Percentiles rank a stretch among this genome's conserved stretches.
These are phyloP conservation scores for Zymoseptoria tritici DNA, from an alignment of 2,329 filamentous ascomycete genomes.

Conservation along the genomic window DNA sequence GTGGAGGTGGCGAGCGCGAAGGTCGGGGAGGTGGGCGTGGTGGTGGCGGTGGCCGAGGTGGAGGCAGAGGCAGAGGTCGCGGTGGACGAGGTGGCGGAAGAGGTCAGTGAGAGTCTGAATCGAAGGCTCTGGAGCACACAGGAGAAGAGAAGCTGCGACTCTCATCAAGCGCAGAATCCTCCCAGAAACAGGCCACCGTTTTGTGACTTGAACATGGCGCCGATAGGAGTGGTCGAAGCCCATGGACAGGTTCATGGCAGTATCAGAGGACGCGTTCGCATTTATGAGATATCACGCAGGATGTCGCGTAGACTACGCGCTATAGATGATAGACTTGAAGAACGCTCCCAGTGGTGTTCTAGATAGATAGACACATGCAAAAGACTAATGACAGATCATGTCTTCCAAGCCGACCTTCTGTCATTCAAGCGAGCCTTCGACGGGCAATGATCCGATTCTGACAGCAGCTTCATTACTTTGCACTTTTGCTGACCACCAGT, in stretches of 20 bases:
- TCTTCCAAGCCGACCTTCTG: neutral
- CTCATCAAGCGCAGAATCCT: too few species aligned
- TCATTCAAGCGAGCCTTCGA: neutral
- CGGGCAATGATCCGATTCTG: too few species aligned
- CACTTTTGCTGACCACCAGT: neutral
- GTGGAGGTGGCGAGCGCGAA: neutral
- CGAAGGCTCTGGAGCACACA: too few species aligned
- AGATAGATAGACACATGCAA: neutral
- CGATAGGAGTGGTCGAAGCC: too few species aligned
- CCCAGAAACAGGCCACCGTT: too few species aligned
- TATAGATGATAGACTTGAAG: neutral
- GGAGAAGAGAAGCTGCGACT: too few species aligned
- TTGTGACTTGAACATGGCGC: too few species aligned
- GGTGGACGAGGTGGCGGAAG: constrained; percentile 9
- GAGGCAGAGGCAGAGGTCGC: constrained; percentile 5
- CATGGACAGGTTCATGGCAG: neutral
- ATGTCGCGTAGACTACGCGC: neutral
- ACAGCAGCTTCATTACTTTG: too few species aligned
- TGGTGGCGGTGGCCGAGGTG: constrained; percentile 4
- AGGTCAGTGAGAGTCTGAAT: constrained; percentile 20
- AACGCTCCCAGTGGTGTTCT: neutral
- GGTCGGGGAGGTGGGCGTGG: neutral
- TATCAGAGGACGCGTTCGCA: neutral
- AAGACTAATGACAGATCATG: neutral
- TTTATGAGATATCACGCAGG: neutral